Evolutionary conservation across 129 eudicot species (phyloP).

Genomic region (Artemisia tridentata): DNA sequence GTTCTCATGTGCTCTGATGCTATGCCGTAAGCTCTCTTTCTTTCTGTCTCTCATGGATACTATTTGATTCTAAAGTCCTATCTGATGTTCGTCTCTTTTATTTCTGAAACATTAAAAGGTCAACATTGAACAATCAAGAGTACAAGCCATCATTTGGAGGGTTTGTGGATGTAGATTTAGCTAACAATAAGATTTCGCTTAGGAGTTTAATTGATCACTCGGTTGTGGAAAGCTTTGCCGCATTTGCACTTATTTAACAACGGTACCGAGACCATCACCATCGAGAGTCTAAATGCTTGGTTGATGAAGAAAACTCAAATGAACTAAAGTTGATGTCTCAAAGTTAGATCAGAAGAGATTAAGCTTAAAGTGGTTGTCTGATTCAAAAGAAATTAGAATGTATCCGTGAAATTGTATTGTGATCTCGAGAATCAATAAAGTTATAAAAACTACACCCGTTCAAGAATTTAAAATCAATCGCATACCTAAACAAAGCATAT

Average conservation of each 20-base stretch:
- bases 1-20: not conserved
- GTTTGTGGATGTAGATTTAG: too few species aligned
- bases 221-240: not conserved
- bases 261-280: not conserved
- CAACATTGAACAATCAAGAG: not conserved
- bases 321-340: not conserved
- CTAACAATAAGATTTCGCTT: not conserved
- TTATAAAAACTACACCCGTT: too few species aligned
- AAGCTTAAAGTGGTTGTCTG: not conserved
- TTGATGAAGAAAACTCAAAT: not conserved
- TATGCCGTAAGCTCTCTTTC: not conserved
- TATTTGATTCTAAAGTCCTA: not conserved
- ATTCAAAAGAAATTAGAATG: too few species aligned
- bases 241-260: not conserved
- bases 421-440: too few species aligned
- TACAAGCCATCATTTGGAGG: not conserved
- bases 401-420: too few species aligned
- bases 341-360: not conserved
- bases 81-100: not conserved
- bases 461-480: too few species aligned
- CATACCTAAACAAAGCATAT: too few species aligned
- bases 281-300: not conserved
- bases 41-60: not conserved
- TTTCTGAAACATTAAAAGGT: not conserved
- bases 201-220: not conserved